phyloP scores from a whole-genome alignment of 2,329 filamentous ascomycete species.

The Botrytis squamosa region DNA sequence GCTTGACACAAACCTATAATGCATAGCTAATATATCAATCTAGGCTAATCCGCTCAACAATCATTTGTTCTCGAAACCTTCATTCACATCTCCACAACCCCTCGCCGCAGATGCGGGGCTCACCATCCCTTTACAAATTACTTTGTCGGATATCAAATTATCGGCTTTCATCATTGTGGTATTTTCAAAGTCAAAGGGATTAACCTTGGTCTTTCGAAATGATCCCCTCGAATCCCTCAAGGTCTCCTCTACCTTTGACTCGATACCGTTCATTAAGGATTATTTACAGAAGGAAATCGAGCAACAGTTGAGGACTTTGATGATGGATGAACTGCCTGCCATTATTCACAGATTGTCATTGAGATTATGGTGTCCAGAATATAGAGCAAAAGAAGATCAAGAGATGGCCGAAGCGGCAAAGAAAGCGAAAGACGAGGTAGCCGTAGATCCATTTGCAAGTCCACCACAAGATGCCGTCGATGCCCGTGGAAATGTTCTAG shows the following conservation, averaged over 20 bases:
- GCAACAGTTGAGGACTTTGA: slow-evolving; percentile 82
- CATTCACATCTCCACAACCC: slow-evolving; percentile 89
- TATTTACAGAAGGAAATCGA: slow-evolving; percentile 97
- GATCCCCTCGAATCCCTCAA: slow-evolving; percentile 97
- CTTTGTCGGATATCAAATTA: slow-evolving; percentile 89
- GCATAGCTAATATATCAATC: slow-evolving; percentile 51
- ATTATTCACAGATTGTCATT: slow-evolving; percentile 93
- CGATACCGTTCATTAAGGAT: slow-evolving; percentile 96
- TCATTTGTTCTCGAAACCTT: slow-evolving; percentile 85
- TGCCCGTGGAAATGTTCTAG: slow-evolving; percentile 72
- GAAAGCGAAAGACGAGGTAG: slow-evolving; percentile 47
- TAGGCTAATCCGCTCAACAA: slow-evolving; percentile 95
- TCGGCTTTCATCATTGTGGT: slow-evolving; percentile 97
- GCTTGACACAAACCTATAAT: slow-evolving; percentile 36
- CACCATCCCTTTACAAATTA: slow-evolving; percentile 97
- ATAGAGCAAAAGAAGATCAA: slow-evolving; percentile 64
- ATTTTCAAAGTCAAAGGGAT: slow-evolving; percentile 94
- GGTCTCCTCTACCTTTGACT: slow-evolving; percentile 98
- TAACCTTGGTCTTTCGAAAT: slow-evolving; percentile 96
- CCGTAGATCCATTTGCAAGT: slow-evolving; percentile 77
- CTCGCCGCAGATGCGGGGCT: slow-evolving; percentile 87
- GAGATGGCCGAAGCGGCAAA: slow-evolving; percentile 51
- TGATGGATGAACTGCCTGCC: slow-evolving; percentile 96
- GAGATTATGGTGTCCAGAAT: slow-evolving; percentile 85
- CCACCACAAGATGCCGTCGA: slow-evolving; percentile 82